Base-by-base conservation (phyloP, 129 eudicot genomes). In the Centaurea solstitialis region DNA sequence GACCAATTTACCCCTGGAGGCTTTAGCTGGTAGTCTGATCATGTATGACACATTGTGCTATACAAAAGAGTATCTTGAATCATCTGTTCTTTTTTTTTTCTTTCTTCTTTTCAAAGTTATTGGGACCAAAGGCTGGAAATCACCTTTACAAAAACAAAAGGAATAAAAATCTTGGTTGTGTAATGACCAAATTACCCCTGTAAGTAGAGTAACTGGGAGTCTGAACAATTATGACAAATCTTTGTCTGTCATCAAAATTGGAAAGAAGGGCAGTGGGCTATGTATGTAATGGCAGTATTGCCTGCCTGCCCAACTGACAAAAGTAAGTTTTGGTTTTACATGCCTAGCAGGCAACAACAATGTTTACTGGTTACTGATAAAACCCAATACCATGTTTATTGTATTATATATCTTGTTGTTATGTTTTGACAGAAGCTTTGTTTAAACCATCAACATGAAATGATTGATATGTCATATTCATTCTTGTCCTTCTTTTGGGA, bases 141-240 rank as follows among this genome's bases (percentile, higher is more conserved):
- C 65, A 57, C 65, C 65, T 57, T 57, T 57, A 57, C 65, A 57
- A 82, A 39, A 35, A 57, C 65, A 57, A 57, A 57, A 57, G n/a
- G 65, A 57, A 57, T 57, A 57, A 57, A 68, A 75, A 76, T 30
- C 21, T 11, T 79, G 72, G 72, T 66, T 35, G 26, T 69, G 68
- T 45, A 88, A 80, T 86, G 87, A 83, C 92, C 71, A 77, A 80
- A 80, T n/a, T 82, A 83, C 85, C 88, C 93, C 70, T 47, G 76
- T 33, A 82, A 70, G 72, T 37, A 76, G 78, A 57, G 26, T 50
- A 80, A 81, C 79, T 74, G 62, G 71, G 76, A 77, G 72, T 82
- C 68, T 81, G 83, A 81, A 77, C 75, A 85, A 73, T 64, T 77
- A 70, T 61, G 85, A 87, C 91, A 88, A 80, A 87, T 59, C 90